Evolutionary conservation across 345 rosid species (phyloP), one percentile per base, ranked within the genome.

Genomic region (Nephelium lappaceum): DNA sequence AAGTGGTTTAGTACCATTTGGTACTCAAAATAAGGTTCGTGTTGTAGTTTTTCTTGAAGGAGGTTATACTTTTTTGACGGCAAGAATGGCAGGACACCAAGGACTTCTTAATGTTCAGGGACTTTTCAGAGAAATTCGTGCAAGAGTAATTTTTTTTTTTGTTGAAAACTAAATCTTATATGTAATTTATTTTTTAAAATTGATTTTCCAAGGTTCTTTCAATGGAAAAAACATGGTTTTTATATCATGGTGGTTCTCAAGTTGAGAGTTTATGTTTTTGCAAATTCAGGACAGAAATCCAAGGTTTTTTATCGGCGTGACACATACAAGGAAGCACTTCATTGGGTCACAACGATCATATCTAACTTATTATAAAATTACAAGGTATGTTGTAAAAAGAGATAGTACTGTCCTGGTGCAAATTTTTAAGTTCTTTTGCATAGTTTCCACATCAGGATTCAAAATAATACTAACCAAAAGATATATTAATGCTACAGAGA

Each of bases 1-100:
- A 55, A 57, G 71, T 5, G 89, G 91, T 53, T 45, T 84, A 72
- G 58, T 84, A 21, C 91, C 86, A 45, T 83, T 83, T 73, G 89
- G 88, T 79, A 88, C 88, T 45, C 45, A 67, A 62, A 80, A 86
- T 25, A 71, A 71, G 80, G 81, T 80, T 75, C 45, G 73, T 55
- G 60, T 71, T 19, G 88, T 86, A 36, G 47, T 11, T 31, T 6
- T 3, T 14, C 67, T 65, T 21, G 83, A 71, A 24, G 7, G 31
- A 19, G 55, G 75, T 21, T 45, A 27, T 47, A 79, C 88, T 67
- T 81, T 81, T 84, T 39, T 88, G 21, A 74, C 47, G 21, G 84
- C 83, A 21, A 78, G 57, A 71, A 27, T 82, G 19, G 58, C 75
- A 19, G 88, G 83, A 25, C 27, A 53, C 8, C 0, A 19, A 43